Evolutionary conservation across 2,329 filamentous ascomycete species (phyloP), one percentile per base, ranked within the genome.

Genomic region (Berkeleyomyces basicola): DNA sequence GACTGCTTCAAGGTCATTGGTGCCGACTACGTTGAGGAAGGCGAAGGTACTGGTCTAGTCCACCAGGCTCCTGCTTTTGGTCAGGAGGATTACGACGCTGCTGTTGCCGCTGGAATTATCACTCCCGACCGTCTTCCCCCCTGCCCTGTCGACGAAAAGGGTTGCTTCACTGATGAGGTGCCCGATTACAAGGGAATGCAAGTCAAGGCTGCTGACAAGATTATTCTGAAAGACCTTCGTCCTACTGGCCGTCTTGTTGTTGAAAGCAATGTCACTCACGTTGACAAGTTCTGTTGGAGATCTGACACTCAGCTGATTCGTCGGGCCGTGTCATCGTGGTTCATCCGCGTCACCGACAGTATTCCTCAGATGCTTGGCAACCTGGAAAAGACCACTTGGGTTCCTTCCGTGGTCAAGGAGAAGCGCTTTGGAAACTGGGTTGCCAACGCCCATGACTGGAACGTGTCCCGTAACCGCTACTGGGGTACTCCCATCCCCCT

Each of bases 1-100:
- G 83, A 87, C 63, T 71, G 81, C 11, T 89, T 88, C 76, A 79
- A 76, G 66, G 82, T 90, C 6, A 70, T 87, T 63, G 85, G 83
- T 66, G 86, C 84, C 53, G 78, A 76, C 9, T 90, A 89, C 70
- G 86, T 90, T 59, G 87, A 84, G 33, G 79, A 83, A 14, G 85
- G 86, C 53, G 85, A 85, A 68, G 86, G 86, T 80, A 84, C 85
- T 57, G 86, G 86, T 70, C 80, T 90, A 63, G 86, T 89, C 36
- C 86, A 89, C 70, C 86, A 88, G 71, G 77, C 86, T 4, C 86
- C 86, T 7, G 85, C 85, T 1, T 89, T 87, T 68, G 86, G 86
- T 78, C 84, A 88, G 72, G 86, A 89, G 67, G 86, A 89, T 82
- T 89, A 88, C 74, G 80, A 81, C 67, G 79, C 87, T 64, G 83